A percentile compares a stretch with the other conserved stretches of the same genome.
Evolutionary conservation across 305 asterid genomes (phyloP).

Genomic region (Fraxinus floribunda): DNA sequence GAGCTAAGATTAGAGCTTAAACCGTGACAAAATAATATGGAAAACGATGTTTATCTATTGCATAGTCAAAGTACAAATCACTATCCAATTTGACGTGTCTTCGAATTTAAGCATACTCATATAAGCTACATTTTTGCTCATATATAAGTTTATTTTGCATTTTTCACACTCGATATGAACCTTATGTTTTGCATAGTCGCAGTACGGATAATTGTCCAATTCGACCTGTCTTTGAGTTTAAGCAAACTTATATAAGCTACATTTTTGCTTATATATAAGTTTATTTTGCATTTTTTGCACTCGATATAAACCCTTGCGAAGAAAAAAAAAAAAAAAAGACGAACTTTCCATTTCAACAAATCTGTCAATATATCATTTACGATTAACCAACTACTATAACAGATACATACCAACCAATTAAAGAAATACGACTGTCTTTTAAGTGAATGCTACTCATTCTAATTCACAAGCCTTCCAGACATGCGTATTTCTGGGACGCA

Average conservation of each 20-base stretch:
- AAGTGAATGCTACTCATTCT: neutral
- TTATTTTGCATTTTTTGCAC: neutral
- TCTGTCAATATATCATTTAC: constrained; percentile 10
- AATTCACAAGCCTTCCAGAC: neutral
- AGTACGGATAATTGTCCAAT: too few relatives aligned
- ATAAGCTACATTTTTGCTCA: neutral
- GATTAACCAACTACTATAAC: constrained; percentile 5
- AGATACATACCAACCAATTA: neutral
- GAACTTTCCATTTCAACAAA: constrained; percentile 9
- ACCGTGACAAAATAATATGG: neutral
- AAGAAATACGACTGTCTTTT: constrained; percentile 2
- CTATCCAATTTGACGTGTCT: neutral
- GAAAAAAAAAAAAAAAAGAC: neutral
- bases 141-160: neutral
- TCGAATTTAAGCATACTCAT: neutral
- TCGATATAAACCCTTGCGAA: neutral
- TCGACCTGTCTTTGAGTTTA: too few relatives aligned
- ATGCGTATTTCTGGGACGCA: neutral
- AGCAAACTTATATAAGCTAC: neutral
- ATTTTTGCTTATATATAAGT: neutral
- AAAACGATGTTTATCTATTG: neutral
- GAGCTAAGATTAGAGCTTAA: neutral
- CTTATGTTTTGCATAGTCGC: too few relatives aligned
- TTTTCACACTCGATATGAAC: neutral
- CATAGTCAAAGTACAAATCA: neutral